A percentile compares a stretch with the other conserved stretches of the same genome.
Conservation (phyloP, 768 basidiomycete genomes). For the Russula dissimulans region DNA sequence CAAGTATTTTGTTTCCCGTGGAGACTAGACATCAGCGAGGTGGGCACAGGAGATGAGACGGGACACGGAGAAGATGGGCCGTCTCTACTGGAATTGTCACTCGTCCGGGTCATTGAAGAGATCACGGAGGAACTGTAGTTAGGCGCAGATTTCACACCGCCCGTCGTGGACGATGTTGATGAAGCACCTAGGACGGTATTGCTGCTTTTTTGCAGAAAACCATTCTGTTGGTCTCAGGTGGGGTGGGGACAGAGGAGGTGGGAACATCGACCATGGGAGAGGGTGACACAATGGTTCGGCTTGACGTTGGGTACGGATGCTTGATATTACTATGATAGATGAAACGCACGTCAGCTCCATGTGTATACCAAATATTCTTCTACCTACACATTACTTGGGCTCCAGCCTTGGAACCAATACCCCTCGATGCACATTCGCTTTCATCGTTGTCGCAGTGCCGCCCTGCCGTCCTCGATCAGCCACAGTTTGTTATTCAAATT, state of each 20-base stretch:
- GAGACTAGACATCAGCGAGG: no score
- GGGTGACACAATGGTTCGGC: constrained; percentile 34
- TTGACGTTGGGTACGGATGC: background rate
- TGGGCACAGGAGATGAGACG: no score
- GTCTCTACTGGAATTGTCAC: no score
- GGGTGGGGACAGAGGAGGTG: constrained; percentile 23
- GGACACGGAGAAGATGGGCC: no score
- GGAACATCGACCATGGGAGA: constrained; percentile 29
- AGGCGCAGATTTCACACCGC: no score
- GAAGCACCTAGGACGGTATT: background rate
- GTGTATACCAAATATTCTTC: background rate
- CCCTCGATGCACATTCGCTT: constrained; percentile 38
- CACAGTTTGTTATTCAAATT: no score
- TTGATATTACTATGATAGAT: constrained; percentile 20
- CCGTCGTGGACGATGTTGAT: background rate
- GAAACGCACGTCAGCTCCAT: background rate
- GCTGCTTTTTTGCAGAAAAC: constrained; percentile 15
- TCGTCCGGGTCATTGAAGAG: no score
- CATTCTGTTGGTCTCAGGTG: constrained; percentile 24
- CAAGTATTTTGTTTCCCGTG: no score
- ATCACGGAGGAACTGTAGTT: no score
- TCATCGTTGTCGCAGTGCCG: constrained; percentile 30
- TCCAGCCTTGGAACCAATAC: constrained; percentile 32
- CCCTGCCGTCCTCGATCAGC: no score
- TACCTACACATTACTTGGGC: constrained; percentile 25